Base-by-base conservation (phyloP, 306 rosid species). In the Castanopsis chinensis region DNA sequence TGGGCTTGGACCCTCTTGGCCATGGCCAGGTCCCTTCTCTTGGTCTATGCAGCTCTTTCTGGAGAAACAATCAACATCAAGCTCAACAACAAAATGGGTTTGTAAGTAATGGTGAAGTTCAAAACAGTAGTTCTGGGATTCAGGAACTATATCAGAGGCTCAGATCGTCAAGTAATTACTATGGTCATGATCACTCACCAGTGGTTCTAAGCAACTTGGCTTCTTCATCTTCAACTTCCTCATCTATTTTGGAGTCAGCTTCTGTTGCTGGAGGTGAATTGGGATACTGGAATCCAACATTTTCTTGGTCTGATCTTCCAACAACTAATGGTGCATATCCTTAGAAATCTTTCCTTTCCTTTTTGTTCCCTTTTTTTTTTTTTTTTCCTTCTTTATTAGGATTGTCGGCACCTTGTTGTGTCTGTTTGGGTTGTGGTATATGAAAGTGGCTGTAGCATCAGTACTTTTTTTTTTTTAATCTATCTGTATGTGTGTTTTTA, bases 71-170 rank as follows among this genome's bases (percentile, higher is more conserved):
- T 30, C 85, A 80, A 13, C 74, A 78, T 73, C 94, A 85, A 54
- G 54, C 59, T 57, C 91, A 80, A 15, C 83, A 83, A 37, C 88
- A 81, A 52, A 79, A 82, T 20, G 77, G 78, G 7, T 75, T 79
- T 51, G 71, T 79, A 33, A 75, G 75, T 41, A 41, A 41, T 57
- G 93, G 81, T 27, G 90, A 88, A 30, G 84, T 80, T 32, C 89
- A 87, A 41, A 78, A 78, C 82, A 85, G 68, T 78, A 56, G 21
- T 41, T 41, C 45, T 52, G 94, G 92, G 74, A 86, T 92, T 80
- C 95, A 95, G 76, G 92, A 92, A 63, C 90, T 95, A 65, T 91
- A 90, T 81, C 98, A 92, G 77, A 89, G 94, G 82, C 86, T 92
- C 15, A 91, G 89, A 77, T 82, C 94, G 63, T 65, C 89, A 35